Percentiles rank a stretch among this genome's conserved stretches.
Conservation (phyloP, 768 basidiomycete genomes). For the Cystobasidium onofrii region DNA sequence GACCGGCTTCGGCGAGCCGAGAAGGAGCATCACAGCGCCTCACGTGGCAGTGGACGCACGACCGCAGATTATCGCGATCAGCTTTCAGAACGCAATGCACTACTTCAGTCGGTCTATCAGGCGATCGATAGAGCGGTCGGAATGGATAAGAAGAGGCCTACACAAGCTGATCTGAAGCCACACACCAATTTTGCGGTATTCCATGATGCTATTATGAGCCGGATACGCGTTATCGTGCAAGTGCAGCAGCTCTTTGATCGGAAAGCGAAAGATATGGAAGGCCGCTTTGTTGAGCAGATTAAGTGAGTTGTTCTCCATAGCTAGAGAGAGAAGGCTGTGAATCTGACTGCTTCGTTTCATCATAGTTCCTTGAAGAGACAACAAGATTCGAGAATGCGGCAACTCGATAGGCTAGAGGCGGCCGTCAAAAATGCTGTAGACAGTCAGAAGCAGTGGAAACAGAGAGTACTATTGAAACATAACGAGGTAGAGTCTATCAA, state of each 20-base stretch:
- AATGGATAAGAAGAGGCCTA: slow-evolving; percentile 60
- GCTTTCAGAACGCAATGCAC: slow-evolving; percentile 81
- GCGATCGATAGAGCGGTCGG: slow-evolving; percentile 90
- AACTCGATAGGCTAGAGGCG: slow-evolving; percentile 84
- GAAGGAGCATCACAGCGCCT: slow-evolving; percentile 31
- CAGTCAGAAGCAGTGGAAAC: slow-evolving; percentile 71
- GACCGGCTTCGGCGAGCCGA: slow-evolving; percentile 67
- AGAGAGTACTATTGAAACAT: slow-evolving; percentile 69
- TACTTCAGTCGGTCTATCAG: slow-evolving; percentile 84
- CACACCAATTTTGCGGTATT: slow-evolving; percentile 90
- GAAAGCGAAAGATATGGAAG: slow-evolving; percentile 69
- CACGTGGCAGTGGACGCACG: slow-evolving; percentile 50
- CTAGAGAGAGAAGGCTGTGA: slow-evolving; percentile 4
- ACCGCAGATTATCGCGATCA: slow-evolving; percentile 86
- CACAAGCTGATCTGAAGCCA: slow-evolving; percentile 65
- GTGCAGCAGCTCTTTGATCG: slow-evolving; percentile 82
- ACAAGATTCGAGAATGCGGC: slow-evolving; percentile 77
- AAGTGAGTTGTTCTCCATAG: slow-evolving; percentile 43
- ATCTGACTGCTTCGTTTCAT: neutral
- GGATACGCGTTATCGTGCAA: slow-evolving; percentile 73
- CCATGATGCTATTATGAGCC: slow-evolving; percentile 83
- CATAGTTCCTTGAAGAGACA: slow-evolving; percentile 63
- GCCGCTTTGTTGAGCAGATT: slow-evolving; percentile 62
- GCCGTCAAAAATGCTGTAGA: slow-evolving; percentile 74
- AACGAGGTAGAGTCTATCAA: slow-evolving; percentile 82